Percentiles rank a stretch among this genome's conserved stretches.
Evolutionary conservation across 2,329 filamentous ascomycete genomes (phyloP).

Genomic region (Xylariaceae sp.): DNA sequence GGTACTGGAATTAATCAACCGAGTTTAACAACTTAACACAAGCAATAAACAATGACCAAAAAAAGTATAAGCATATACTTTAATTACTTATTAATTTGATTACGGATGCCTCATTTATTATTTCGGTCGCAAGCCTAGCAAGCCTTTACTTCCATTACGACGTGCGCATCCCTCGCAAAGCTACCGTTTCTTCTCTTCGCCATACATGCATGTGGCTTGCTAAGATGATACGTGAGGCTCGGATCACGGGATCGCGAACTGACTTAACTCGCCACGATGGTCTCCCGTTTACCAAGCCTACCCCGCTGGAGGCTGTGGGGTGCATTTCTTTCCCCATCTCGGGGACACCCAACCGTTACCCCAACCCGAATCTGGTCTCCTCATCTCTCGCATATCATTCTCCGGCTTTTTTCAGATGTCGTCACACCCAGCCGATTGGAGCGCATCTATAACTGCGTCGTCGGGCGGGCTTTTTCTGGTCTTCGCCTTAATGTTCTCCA

Average conservation of each 20-base stretch:
- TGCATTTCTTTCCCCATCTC: slow-evolving; percentile 10
- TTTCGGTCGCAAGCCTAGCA: too few species aligned
- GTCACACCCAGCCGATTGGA: slow-evolving; percentile 14
- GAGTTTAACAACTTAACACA: too few species aligned
- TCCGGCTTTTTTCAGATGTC: slow-evolving; percentile 15
- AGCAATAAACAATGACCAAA: too few species aligned
- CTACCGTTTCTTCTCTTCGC: not conserved
- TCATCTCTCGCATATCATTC: slow-evolving; percentile 25
- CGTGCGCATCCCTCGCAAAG: not conserved
- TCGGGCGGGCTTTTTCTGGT: slow-evolving; percentile 4
- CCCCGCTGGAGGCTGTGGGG: slow-evolving; percentile 12
- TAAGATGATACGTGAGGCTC: too few species aligned
- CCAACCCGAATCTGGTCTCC: slow-evolving; percentile 22
- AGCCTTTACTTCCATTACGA: not conserved
- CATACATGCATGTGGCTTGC: too few species aligned
- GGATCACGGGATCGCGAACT: not conserved
- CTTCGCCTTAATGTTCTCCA: slow-evolving; percentile 2
- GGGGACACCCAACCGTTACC: slow-evolving; percentile 2
- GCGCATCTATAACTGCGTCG: slow-evolving; percentile 12
- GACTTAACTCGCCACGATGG: not conserved
- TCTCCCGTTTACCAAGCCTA: not conserved
- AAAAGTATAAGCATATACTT: too few species aligned
- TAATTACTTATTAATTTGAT: too few species aligned
- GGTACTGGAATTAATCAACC: too few species aligned
- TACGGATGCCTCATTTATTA: too few species aligned